Conservation (phyloP, 2,329 filamentous ascomycete species). For the Pseudogymnoascus sp. region DNA sequence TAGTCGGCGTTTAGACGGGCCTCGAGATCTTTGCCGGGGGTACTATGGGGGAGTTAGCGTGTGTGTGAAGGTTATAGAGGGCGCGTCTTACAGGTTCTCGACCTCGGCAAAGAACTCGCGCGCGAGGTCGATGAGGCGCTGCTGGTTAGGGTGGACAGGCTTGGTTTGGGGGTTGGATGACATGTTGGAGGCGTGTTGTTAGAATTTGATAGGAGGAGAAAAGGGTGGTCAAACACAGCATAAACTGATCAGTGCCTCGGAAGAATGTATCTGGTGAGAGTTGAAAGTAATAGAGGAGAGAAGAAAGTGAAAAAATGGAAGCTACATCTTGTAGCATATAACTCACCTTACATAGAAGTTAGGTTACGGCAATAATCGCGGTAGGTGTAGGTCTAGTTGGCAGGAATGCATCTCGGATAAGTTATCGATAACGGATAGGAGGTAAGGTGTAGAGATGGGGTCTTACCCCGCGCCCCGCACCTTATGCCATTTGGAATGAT, state of each 20-base stretch:
- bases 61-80: not conserved
- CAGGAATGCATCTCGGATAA: too few species aligned
- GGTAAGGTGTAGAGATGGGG: not conserved
- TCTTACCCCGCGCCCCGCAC: not conserved
- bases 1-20: slow-evolving; percentile 35
- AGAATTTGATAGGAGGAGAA: not conserved
- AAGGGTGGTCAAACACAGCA: not conserved
- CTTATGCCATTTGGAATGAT: not conserved
- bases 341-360: not conserved
- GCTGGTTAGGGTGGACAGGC: slow-evolving; percentile 7
- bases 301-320: not conserved
- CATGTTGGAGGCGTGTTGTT: not conserved
- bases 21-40: slow-evolving; percentile 39
- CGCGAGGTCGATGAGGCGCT: slow-evolving; percentile 16
- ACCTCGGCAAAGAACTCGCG: slow-evolving; percentile 26
- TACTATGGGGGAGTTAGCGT: slow-evolving; percentile 23
- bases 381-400: too few species aligned
- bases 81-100: slow-evolving; percentile 24
- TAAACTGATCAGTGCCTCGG: not conserved
- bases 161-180: not conserved
- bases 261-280: not conserved
- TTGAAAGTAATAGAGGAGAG: not conserved
- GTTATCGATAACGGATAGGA: not conserved
- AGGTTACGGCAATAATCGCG: not conserved
- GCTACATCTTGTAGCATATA: not conserved